These are phyloP conservation scores for Sanghuangporus weigelae DNA, from an alignment of 1,284 basidiomycete species.

Conservation along the genomic window DNA sequence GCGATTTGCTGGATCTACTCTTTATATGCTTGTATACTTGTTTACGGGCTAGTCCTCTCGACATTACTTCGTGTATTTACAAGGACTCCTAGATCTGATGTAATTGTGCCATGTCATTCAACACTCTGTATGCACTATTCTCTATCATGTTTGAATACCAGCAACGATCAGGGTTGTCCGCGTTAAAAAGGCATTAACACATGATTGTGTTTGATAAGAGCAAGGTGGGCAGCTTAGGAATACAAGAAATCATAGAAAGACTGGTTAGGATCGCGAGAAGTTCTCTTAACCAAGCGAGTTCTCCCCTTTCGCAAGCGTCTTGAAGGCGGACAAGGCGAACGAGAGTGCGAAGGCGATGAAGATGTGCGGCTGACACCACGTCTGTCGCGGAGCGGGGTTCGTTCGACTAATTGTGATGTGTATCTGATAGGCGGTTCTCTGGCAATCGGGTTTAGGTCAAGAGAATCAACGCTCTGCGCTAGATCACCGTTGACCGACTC, in stretches of 20 bases:
- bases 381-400: conserved; percentile 25
- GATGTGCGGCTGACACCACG: conserved; percentile 25
- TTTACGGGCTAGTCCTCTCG: conserved; percentile 1
- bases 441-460: conserved; percentile 22
- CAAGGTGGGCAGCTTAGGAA: conserved; percentile 23
- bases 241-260: conserved; percentile 41
- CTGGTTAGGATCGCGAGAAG: conserved; percentile 4
- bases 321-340: conserved; percentile 24
- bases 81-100: not conserved
- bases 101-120: not conserved
- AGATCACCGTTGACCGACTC: conserved; percentile 22
- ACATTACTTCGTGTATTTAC: not conserved
- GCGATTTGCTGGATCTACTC: conserved; percentile 59
- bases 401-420: not conserved
- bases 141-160: not conserved
- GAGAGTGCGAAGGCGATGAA: conserved; percentile 16
- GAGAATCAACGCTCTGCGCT: conserved; percentile 28
- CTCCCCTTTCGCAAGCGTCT: conserved; percentile 26
- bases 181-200: too few relatives aligned
- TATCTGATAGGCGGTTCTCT: conserved; percentile 18
- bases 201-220: not conserved
- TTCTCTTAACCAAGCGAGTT: conserved; percentile 3
- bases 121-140: not conserved
- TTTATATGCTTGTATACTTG: conserved; percentile 45
- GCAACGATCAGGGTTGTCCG: too few relatives aligned